Evolutionary conservation across 208 protist genomes (phyloP), one percentile per base, ranked within the genome.

Genomic region (Leishmania martiniquensis): DNA sequence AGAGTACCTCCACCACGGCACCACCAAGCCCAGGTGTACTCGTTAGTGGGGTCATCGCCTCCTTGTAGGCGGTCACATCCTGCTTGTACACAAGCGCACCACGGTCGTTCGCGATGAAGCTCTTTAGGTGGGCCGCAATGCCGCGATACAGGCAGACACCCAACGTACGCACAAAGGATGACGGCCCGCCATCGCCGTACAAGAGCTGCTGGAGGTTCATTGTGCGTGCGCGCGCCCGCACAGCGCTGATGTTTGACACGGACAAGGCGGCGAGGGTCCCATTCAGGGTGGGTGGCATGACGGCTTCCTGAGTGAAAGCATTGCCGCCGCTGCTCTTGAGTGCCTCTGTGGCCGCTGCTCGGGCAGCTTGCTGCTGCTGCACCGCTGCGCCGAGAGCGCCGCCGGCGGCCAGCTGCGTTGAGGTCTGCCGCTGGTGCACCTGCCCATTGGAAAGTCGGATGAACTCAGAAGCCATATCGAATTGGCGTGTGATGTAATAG

Each of bases 21-120:
- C 90, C 90, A 52, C 89, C 92, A 42, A 96, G 90, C 0, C 91
- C 91, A n/a, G 91, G 87, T 17, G 87, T 89, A 42, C 76, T 84
- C 15, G 86, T 92, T 60, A 97, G 80, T 29, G 93, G 93, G 13
- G 65, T 69, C 91, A 97, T 93, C 20, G 89, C 87, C 81, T 95
- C 91, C 82, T 90, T 92, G 83, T 96, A 97, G 42, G 91, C 93
- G 25, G 90, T 97, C 42, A 97, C 92, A 65, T 97, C 93, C 66
- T 96, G 93, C 83, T 97, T 97, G 78, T 96, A 97, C 42, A 97
- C 83, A 51, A 97, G 75, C 44, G 90, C 90, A 5, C 93, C 93
- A 29, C 88, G 84, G 69, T 96, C 90, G 54, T 90, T 95, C 45
- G 86, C 91, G 7, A 65, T 60, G 65, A 96, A 93, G 22, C 81